These are phyloP conservation scores for Coleophoma cylindrospora DNA, from an alignment of 2,329 filamentous ascomycete species.

Conservation along the genomic window DNA sequence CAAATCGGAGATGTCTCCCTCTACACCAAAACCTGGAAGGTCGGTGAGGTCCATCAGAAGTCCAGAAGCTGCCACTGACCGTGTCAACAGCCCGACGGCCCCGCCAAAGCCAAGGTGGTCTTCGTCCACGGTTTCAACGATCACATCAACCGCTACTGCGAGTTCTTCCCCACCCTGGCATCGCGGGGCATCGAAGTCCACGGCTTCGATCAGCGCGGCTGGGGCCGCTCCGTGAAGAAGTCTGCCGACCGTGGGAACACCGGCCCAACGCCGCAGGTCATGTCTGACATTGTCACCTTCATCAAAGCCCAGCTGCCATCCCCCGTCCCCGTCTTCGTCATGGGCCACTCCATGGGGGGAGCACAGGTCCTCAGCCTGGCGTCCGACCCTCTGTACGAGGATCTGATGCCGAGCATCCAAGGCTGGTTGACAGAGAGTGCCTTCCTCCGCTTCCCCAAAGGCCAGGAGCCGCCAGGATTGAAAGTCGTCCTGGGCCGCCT, in stretches of 20 bases:
- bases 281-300: slow-evolving; percentile 76
- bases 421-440: slow-evolving; percentile 77
- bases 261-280: slow-evolving; percentile 66
- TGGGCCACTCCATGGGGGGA: slow-evolving; percentile 91
- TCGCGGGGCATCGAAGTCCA: slow-evolving; percentile 68
- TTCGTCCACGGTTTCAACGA: slow-evolving; percentile 91
- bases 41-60: slow-evolving; percentile 5
- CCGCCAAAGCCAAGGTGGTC: slow-evolving; percentile 62
- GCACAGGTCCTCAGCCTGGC: slow-evolving; percentile 65
- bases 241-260: slow-evolving; percentile 64
- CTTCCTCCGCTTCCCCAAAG: slow-evolving; percentile 67
- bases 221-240: slow-evolving; percentile 68
- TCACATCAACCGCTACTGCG: slow-evolving; percentile 72
- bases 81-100: slow-evolving; percentile 16
- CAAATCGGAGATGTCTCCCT: slow-evolving; percentile 21
- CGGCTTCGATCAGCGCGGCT: slow-evolving; percentile 82
- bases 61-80: slow-evolving; percentile 1
- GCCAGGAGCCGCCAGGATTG: slow-evolving; percentile 56
- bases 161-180: slow-evolving; percentile 68
- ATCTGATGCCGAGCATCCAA: slow-evolving; percentile 54
- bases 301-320: slow-evolving; percentile 52
- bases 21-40: slow-evolving; percentile 28
- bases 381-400: slow-evolving; percentile 42
- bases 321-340: slow-evolving; percentile 66
- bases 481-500: slow-evolving; percentile 64